Evolutionary conservation across 2,329 filamentous ascomycete species (phyloP).

Genomic region (Nannizzia gypsea): DNA sequence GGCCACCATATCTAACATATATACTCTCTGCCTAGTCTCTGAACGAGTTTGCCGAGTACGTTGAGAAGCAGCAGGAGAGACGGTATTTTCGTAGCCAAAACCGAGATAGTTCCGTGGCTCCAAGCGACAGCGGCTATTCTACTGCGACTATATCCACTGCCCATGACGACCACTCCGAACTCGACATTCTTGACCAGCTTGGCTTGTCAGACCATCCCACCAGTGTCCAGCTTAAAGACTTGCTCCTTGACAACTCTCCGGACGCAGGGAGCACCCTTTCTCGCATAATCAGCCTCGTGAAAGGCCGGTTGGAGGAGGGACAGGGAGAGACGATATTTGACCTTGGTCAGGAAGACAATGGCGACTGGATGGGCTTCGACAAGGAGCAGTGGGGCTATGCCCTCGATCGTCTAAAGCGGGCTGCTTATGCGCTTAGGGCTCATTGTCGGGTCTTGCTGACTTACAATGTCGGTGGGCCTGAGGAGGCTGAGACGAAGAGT

Average conservation of each 20-base stretch:
- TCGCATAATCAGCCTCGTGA: constrained; percentile 54
- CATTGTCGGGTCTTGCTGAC: constrained; percentile 76
- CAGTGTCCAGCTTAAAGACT: constrained; percentile 58
- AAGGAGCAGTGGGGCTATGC: constrained; percentile 65
- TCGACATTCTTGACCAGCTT: constrained; percentile 76
- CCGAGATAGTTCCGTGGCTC: constrained; percentile 22
- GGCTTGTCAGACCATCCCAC: constrained; percentile 53
- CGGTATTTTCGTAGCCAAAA: constrained; percentile 28
- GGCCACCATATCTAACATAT: background rate
- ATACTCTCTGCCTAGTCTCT: constrained; percentile 50
- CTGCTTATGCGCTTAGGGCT: constrained; percentile 53
- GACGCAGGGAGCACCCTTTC: constrained; percentile 48
- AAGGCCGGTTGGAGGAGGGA: constrained; percentile 63
- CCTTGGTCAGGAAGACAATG: constrained; percentile 79
- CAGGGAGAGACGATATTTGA: constrained; percentile 87
- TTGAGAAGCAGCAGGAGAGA: constrained; percentile 75
- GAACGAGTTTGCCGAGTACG: constrained; percentile 94
- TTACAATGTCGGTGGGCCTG: constrained; percentile 71
- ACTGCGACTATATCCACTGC: constrained; percentile 25
- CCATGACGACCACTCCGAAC: constrained; percentile 66
- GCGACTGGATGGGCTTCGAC: constrained; percentile 68
- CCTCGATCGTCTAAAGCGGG: constrained; percentile 51
- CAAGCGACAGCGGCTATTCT: constrained; percentile 33
- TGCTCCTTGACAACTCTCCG: constrained; percentile 50
- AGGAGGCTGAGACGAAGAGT: constrained; percentile 55